These are phyloP conservation scores for Gaeumannomyces sp. DNA, from an alignment of 2,329 filamentous ascomycete genomes.

Conservation along the genomic window DNA sequence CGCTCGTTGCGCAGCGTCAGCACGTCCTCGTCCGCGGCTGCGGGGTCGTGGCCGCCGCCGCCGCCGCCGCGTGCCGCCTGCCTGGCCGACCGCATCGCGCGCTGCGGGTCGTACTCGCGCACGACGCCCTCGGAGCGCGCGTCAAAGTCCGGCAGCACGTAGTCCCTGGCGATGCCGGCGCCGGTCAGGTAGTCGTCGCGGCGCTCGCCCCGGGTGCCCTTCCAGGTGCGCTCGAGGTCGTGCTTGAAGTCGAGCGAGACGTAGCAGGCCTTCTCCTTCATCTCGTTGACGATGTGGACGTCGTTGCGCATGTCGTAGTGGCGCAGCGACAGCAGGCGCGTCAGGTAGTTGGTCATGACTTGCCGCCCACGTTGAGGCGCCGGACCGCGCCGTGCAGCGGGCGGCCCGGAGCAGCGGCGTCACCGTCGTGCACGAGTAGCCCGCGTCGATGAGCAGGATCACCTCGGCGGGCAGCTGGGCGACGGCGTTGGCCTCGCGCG, in stretches of 20 bases:
- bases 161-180: conserved; percentile 73
- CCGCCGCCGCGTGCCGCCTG: neutral
- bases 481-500: conserved; percentile 37
- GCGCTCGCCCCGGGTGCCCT: conserved; percentile 58
- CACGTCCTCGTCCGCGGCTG: conserved; percentile 62
- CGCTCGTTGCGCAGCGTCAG: conserved; percentile 87
- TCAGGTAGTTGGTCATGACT: conserved; percentile 86
- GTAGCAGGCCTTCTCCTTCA: conserved; percentile 87
- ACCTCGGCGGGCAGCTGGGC: conserved; percentile 62
- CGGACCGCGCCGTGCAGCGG: conserved; percentile 77
- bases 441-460: conserved; percentile 82
- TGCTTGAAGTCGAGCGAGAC: conserved; percentile 68
- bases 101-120: conserved; percentile 65
- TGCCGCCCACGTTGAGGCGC: conserved; percentile 84
- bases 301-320: conserved; percentile 97
- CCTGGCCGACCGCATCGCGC: conserved; percentile 36
- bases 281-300: conserved; percentile 86
- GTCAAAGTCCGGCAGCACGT: conserved; percentile 79
- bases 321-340: conserved; percentile 79
- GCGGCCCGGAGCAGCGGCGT: conserved; percentile 78
- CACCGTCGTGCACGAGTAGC: conserved; percentile 88
- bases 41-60: conserved; percentile 23
- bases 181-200: conserved; percentile 43
- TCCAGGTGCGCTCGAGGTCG: conserved; percentile 82
- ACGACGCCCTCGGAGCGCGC: conserved; percentile 57